Percentiles rank a stretch among this genome's conserved stretches.
phyloP scores from a whole-genome alignment of 2,329 filamentous ascomycete genomes.

The Aspergillus phoenicis region DNA sequence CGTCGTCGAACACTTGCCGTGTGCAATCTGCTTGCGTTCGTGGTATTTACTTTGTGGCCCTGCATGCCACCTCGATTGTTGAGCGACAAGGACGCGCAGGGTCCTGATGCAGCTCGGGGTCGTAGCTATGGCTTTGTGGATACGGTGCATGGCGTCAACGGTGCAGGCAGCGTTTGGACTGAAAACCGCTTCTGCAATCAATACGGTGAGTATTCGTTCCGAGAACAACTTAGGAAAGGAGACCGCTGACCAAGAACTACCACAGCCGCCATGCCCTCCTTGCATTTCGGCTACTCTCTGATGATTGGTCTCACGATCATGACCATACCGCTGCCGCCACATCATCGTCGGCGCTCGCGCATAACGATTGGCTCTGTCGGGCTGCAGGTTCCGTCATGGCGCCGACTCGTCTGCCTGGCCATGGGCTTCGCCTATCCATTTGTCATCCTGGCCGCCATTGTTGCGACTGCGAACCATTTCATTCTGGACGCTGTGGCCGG shows the following conservation, averaged over 20 bases:
- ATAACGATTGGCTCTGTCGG: conserved; percentile 36
- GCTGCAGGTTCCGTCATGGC: conserved; percentile 51
- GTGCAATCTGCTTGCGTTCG: conserved; percentile 62
- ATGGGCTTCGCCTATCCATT: conserved; percentile 66
- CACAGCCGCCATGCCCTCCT: conserved; percentile 70
- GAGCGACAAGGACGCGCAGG: conserved; percentile 57
- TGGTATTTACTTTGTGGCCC: conserved; percentile 62
- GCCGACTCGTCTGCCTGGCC: conserved; percentile 53
- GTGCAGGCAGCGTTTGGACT: conserved; percentile 70
- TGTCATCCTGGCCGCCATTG: conserved; percentile 67
- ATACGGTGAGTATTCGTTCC: conserved; percentile 57
- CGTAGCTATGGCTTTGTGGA: conserved; percentile 63
- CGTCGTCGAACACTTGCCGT: conserved; percentile 59
- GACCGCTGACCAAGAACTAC: neutral
- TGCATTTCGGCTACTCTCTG: conserved; percentile 75
- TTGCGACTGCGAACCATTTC: conserved; percentile 73
- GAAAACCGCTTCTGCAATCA: conserved; percentile 75
- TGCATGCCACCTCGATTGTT: conserved; percentile 63
- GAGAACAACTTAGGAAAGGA: neutral
- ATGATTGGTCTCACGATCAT: conserved; percentile 71
- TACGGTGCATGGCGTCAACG: conserved; percentile 59
- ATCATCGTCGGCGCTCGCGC: conserved; percentile 50
- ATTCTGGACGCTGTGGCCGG: conserved; percentile 72
- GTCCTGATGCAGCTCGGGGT: conserved; percentile 59
- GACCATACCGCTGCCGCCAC: conserved; percentile 62